Conservation (phyloP, 108 stramenopile species). For the Fistulifera solaris region DNA sequence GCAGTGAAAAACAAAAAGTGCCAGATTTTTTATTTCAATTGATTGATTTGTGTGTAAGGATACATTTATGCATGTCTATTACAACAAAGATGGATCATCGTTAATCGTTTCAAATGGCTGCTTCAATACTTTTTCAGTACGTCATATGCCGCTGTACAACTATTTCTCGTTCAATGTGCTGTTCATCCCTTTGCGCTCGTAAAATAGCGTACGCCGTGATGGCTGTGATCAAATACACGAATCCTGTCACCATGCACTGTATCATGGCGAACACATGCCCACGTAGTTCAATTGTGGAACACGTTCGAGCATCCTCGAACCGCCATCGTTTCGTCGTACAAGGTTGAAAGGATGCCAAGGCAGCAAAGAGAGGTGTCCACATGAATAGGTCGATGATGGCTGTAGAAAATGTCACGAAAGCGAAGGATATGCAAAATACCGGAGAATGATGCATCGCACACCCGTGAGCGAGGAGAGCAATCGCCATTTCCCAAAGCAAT, state of each 20-base stretch:
- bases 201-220: constrained; percentile 12
- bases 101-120: too few species aligned
- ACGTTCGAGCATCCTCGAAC: constrained; percentile 18
- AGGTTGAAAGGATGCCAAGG: constrained; percentile 19
- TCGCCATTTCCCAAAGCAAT: constrained; percentile 20
- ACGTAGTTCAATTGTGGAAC: neutral
- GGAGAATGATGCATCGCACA: constrained; percentile 7
- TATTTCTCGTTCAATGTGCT: constrained; percentile 8
- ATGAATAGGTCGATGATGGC: constrained; percentile 24
- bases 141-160: neutral
- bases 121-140: neutral
- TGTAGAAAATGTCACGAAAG: constrained; percentile 14
- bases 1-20: constrained; percentile 14
- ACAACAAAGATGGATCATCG: neutral
- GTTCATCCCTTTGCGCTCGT: constrained; percentile 9
- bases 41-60: neutral
- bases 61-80: neutral
- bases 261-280: constrained; percentile 18
- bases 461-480: constrained; percentile 13
- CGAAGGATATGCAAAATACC: constrained; percentile 12
- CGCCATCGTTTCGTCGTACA: constrained; percentile 17
- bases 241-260: constrained; percentile 22
- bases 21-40: too few species aligned
- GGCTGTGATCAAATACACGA: constrained; percentile 20
- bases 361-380: constrained; percentile 25